These are phyloP conservation scores for Stentor roeselii DNA, from an alignment of 73 alveolate genomes.

Conservation along the genomic window DNA sequence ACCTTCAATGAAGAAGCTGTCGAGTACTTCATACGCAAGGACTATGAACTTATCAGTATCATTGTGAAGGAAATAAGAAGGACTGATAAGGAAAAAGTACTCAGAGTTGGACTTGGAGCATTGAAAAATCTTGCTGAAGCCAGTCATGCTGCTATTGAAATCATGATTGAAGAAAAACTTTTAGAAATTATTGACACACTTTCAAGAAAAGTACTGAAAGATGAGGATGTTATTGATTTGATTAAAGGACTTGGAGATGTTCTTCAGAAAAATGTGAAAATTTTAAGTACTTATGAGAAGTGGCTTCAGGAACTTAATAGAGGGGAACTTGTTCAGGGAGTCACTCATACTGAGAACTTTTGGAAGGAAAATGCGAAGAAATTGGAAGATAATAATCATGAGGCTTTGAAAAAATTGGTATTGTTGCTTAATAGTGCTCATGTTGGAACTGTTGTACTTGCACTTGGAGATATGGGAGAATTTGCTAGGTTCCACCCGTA, in stretches of 20 bases:
- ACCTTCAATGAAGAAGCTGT: not conserved
- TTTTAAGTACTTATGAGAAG: not conserved
- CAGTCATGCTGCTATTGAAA: conserved; percentile 5
- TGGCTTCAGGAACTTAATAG: conserved; percentile 19
- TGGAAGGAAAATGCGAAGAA: conserved; percentile 26
- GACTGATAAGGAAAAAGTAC: conserved; percentile 13
- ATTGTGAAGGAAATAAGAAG: not conserved
- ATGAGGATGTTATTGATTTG: not conserved
- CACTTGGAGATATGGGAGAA: conserved; percentile 19
- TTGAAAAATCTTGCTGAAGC: not conserved
- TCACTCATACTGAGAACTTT: not conserved
- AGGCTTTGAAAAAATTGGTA: not conserved
- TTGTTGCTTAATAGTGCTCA: not conserved
- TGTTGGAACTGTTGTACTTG: not conserved
- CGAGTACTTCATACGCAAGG: not conserved
- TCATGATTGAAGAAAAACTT: conserved; percentile 15
- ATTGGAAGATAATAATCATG: not conserved
- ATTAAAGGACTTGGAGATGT: conserved; percentile 9
- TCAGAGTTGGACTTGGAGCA: conserved; percentile 8
- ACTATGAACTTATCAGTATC: not conserved
- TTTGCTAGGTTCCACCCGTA: conserved; percentile 21
- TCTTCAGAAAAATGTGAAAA: not conserved
- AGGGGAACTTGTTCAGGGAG: conserved; percentile 19
- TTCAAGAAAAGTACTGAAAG: conserved; percentile 7
- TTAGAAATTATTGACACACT: not conserved